Evolutionary conservation across 2,329 filamentous ascomycete species (phyloP).

Genomic region (Aureobasidium sp.): DNA sequence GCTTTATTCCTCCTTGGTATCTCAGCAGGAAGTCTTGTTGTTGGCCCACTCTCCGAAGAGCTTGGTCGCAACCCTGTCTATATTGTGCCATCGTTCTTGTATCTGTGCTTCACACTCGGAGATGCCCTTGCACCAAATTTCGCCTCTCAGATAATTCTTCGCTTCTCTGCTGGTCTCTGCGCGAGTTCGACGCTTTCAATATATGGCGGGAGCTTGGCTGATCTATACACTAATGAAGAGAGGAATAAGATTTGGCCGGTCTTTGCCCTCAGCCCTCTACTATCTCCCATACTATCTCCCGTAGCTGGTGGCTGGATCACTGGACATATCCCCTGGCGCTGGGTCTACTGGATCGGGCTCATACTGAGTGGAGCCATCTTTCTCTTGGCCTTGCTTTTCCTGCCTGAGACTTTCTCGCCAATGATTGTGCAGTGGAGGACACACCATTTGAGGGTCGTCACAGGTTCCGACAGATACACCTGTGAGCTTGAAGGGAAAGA

Average conservation of each 20-base stretch:
- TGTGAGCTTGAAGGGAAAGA: conserved; percentile 34
- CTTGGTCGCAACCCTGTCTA: conserved; percentile 12
- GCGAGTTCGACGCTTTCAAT: conserved; percentile 17
- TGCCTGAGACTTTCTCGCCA: conserved; percentile 43
- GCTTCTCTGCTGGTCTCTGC: conserved; percentile 19
- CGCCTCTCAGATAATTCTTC: conserved; percentile 17
- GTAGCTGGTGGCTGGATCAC: conserved; percentile 20
- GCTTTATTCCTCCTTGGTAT: conserved; percentile 7
- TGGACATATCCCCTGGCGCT: conserved; percentile 25
- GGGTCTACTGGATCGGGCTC: conserved; percentile 31
- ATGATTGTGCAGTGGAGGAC: conserved; percentile 26
- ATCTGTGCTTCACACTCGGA: conserved; percentile 12
- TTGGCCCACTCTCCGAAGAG: conserved; percentile 5
- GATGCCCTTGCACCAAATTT: conserved; percentile 16
- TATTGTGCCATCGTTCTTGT: background rate
- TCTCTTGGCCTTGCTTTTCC: conserved; percentile 29
- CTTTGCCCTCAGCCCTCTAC: conserved; percentile 15
- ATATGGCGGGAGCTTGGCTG: conserved; percentile 19
- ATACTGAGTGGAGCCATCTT: conserved; percentile 15
- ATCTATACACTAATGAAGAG: conserved; percentile 17
- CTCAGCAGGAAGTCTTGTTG: background rate
- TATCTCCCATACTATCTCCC: conserved; percentile 18
- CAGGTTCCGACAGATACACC: conserved; percentile 35
- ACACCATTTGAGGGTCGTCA: conserved; percentile 23
- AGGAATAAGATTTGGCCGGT: conserved; percentile 16